phyloP scores from a whole-genome alignment of 805 yeast genomes.

The Sugiyamaella lignohabitans region DNA sequence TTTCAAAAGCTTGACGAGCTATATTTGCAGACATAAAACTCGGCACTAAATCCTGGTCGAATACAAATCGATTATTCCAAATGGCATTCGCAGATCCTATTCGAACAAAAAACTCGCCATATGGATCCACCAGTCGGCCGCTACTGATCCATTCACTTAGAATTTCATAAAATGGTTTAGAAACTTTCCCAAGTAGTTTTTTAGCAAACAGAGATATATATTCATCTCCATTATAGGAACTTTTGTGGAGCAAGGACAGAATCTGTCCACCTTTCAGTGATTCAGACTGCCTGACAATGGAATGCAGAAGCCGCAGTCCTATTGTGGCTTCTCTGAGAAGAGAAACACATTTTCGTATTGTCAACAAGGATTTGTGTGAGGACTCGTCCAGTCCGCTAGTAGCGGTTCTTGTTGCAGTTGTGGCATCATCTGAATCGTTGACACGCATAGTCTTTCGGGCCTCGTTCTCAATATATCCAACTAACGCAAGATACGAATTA shows the following conservation, averaged over 20 bases:
- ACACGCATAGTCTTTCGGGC: conserved; percentile 19
- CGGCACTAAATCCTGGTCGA: conserved; percentile 33
- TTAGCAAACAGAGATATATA: conserved; percentile 40
- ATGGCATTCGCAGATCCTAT: conserved; percentile 16
- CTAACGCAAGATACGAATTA: conserved; percentile 37
- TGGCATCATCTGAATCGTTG: not conserved
- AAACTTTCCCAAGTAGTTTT: conserved; percentile 40
- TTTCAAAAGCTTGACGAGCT: conserved; percentile 32
- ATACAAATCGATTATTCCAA: conserved; percentile 23
- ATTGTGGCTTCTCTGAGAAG: conserved; percentile 45
- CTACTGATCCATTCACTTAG: conserved; percentile 59
- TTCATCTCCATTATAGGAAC: conserved; percentile 59
- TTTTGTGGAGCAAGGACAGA: conserved; percentile 45
- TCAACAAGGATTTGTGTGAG: conserved; percentile 10
- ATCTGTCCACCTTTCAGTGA: conserved; percentile 43
- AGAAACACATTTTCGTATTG: conserved; percentile 33
- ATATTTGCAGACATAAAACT: conserved; percentile 29
- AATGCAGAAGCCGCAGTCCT: conserved; percentile 52
- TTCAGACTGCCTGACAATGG: conserved; percentile 35
- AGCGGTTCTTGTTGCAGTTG: not conserved
- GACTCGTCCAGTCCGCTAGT: not conserved
- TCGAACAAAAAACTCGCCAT: conserved; percentile 57
- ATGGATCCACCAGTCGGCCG: conserved; percentile 54
- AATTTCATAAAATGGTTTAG: conserved; percentile 55
- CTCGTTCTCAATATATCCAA: conserved; percentile 41